Percentiles rank a stretch among this genome's conserved stretches.
These are phyloP conservation scores for Purshia tridentata DNA, from an alignment of 306 rosid genomes.

Conservation along the genomic window DNA sequence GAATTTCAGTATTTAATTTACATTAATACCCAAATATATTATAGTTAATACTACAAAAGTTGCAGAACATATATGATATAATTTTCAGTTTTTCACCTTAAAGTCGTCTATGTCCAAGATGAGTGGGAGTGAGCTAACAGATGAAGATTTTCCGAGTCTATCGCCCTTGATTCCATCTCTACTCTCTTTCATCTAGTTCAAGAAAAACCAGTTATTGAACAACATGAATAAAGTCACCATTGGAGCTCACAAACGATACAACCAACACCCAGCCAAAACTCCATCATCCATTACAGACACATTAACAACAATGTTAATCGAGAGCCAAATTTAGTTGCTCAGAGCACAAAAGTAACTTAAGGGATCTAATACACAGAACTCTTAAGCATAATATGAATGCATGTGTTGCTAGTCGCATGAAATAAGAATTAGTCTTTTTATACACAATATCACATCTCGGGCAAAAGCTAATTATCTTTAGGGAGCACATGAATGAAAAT, in stretches of 20 bases:
- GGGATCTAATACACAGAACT: not conserved
- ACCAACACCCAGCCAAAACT: not conserved
- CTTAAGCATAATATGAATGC: not conserved
- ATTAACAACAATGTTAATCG: not conserved
- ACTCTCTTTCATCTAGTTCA: constrained; percentile 66
- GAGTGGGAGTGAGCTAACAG: constrained; percentile 69
- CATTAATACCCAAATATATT: not conserved
- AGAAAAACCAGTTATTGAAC: not conserved
- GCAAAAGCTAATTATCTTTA: not conserved
- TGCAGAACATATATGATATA: not conserved
- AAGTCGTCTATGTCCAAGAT: constrained; percentile 86
- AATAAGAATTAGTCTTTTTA: not conserved
- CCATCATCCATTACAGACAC: not conserved
- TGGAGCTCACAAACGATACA: not conserved
- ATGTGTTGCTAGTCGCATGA: not conserved
- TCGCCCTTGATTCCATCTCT: constrained; percentile 44
- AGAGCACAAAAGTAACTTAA: not conserved
- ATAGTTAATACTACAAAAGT: not conserved
- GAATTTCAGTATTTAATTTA: not conserved
- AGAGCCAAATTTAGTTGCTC: constrained; percentile 8
- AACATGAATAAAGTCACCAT: not conserved
- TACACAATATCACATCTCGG: not conserved
- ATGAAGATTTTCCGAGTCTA: constrained; percentile 39
- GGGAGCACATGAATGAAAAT: not conserved
- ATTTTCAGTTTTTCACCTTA: constrained; percentile 52